Evolutionary conservation across 768 basidiomycete genomes (phyloP), one percentile per base, ranked within the genome.

Genomic region (Cystobasidium tubakii): DNA sequence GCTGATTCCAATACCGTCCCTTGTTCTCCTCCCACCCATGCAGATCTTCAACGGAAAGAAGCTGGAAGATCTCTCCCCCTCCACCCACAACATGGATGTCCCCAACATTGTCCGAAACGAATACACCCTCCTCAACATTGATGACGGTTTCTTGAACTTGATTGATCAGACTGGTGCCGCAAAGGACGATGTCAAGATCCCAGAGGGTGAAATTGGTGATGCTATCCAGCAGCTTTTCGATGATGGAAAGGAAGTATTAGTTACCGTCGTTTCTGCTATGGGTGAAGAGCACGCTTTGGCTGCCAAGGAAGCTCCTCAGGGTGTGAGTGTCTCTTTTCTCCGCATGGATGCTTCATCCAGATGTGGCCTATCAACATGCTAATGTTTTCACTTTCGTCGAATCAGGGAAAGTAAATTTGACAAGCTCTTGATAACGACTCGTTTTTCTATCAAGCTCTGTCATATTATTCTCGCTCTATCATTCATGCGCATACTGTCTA

Each of bases 71-170:
- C 77, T 78, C 82, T 91, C 82, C 79, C 92, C 92, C 79, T 95
- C 92, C 81, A 99, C 95, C 82, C 96, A 99, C 87, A 99, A 99
- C 86, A 93, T 99, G 91, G 94, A 97, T 78, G 95, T 96, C 80
- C 95, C 95, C 82, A 90, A 96, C 84, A 92, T 99, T 81, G 75
- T 33, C 62, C 90, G 95, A 82, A 85, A 84, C 75, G 96, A 99
- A 87, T 98, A 88, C 86, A 86, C 89, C 80, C 88, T 99, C 81
- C 90, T 92, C 81, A 80, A 75, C 67, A 54, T 71, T 76, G 10
- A 54, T 57, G 46, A 73, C 39, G 63, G 42, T 55, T 70, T 69
- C 64, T 21, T 99, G 81, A 96, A 92, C 87, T 86, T 99, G 79
- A 90, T 99, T 90, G 86, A 84, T 78, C 55, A 79, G 78, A 93